Percentiles rank a stretch among this genome's conserved stretches.
phyloP scores from a whole-genome alignment of 345 rosid species.

The Anastatica hierochuntica region DNA sequence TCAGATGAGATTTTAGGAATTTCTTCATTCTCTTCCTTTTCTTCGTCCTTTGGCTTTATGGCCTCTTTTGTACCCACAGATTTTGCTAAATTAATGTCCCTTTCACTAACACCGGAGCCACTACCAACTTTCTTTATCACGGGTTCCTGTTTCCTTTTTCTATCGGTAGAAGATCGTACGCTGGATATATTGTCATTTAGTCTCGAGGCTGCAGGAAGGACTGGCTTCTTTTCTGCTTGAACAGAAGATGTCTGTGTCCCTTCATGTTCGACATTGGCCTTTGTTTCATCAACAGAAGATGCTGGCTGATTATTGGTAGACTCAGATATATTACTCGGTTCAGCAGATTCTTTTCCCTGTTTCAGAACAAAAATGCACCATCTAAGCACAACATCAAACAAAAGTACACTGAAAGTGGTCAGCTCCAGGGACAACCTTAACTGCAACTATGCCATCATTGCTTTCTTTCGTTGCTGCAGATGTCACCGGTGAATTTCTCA shows the following conservation, averaged over 20 bases:
- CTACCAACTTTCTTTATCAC: conserved; percentile 8
- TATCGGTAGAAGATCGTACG: conserved; percentile 13
- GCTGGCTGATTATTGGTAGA: conserved; percentile 18
- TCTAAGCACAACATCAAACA: conserved; percentile 11
- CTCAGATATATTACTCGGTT: conserved; percentile 4
- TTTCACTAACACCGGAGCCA: conserved; percentile 14
- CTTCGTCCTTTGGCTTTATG: conserved; percentile 17
- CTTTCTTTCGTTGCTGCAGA: conserved; percentile 30
- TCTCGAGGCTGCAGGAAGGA: conserved; percentile 18
- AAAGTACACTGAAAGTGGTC: neutral
- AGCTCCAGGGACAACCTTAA: conserved; percentile 28
- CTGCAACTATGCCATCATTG: conserved; percentile 11
- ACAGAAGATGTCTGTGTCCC: conserved; percentile 19
- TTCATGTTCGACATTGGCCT: conserved; percentile 17
- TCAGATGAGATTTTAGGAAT: conserved; percentile 32
- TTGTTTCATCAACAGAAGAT: conserved; percentile 22
- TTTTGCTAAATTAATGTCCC: conserved; percentile 3
- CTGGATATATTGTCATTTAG: conserved; percentile 22
- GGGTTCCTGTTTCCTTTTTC: conserved; percentile 20
- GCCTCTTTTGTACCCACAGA: conserved; percentile 1
- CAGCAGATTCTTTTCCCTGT: conserved; percentile 28
- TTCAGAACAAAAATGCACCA: neutral
- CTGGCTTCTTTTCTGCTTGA: conserved; percentile 17
- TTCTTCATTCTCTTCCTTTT: conserved; percentile 17
- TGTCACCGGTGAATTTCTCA: conserved; percentile 17